Evolutionary conservation across 2,329 filamentous ascomycete genomes (phyloP).

Genomic region (Trichoderma semiorbis): DNA sequence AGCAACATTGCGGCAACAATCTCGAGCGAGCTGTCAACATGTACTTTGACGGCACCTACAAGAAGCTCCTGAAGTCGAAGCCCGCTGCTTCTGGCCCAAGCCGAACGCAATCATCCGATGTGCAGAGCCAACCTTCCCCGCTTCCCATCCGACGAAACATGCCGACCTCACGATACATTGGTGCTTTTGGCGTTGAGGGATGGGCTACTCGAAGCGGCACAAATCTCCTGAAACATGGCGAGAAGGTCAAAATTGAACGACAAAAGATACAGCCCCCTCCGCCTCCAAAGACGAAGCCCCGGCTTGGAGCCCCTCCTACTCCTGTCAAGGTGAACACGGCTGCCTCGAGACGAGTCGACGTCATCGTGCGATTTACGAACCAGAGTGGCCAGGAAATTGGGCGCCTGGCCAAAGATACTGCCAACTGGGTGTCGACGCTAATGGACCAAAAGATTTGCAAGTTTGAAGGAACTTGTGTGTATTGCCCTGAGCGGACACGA

Average conservation of each 20-base stretch:
- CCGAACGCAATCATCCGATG: conserved; percentile 12
- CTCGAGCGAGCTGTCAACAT: conserved; percentile 64
- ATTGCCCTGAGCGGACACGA: conserved; percentile 75
- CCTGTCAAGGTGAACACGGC: conserved; percentile 42
- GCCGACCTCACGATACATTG: conserved; percentile 66
- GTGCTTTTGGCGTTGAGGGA: conserved; percentile 84
- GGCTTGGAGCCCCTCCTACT: conserved; percentile 35
- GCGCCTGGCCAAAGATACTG: conserved; percentile 78
- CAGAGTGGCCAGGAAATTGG: conserved; percentile 76
- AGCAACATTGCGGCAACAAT: conserved; percentile 53
- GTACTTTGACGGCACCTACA: conserved; percentile 69
- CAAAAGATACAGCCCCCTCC: conserved; percentile 66
- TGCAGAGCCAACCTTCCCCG: conserved; percentile 15
- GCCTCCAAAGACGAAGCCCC: conserved; percentile 43
- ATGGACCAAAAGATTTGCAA: conserved; percentile 86
- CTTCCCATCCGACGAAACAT: conserved; percentile 27
- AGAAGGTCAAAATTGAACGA: conserved; percentile 81
- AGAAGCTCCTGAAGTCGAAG: conserved; percentile 40
- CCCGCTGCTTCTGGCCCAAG: conserved; percentile 13
- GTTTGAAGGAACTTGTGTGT: conserved; percentile 87
- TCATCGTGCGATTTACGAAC: conserved; percentile 90
- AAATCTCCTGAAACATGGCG: conserved; percentile 73
- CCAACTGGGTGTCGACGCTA: conserved; percentile 87
- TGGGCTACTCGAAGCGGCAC: conserved; percentile 87
- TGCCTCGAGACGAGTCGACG: conserved; percentile 69